phyloP scores from a whole-genome alignment of 2,329 filamentous ascomycete species.

The Aspergillus tubingensis region DNA sequence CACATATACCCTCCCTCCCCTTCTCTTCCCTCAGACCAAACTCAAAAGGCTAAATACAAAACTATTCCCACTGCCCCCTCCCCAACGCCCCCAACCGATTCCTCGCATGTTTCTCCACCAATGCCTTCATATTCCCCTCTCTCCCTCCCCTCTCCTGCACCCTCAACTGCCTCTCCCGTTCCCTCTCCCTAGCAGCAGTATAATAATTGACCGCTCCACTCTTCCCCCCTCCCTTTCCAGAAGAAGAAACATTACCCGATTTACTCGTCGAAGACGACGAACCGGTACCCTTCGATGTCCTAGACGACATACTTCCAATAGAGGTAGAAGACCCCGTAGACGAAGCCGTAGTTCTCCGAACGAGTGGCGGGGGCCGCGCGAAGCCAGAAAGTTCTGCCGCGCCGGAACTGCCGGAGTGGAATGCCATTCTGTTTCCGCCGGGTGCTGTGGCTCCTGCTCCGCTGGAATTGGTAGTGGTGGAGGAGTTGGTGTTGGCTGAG shows the following conservation, averaged over 20 bases:
- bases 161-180: slow-evolving; percentile 57
- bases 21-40: too few relatives aligned
- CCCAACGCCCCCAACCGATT: slow-evolving; percentile 41
- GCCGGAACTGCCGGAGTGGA: slow-evolving; percentile 30
- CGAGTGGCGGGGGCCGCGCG: slow-evolving; percentile 30
- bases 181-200: slow-evolving; percentile 57
- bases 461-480: slow-evolving; percentile 23
- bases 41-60: too few relatives aligned
- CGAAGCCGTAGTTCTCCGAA: slow-evolving; percentile 34
- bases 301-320: slow-evolving; percentile 33
- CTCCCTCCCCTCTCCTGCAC: slow-evolving; percentile 53
- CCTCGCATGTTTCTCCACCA: slow-evolving; percentile 44
- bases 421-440: slow-evolving; percentile 31
- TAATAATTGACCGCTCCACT: slow-evolving; percentile 62
- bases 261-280: neutral
- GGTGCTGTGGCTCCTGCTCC: too few relatives aligned
- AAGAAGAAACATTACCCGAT: too few relatives aligned
- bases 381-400: slow-evolving; percentile 29
- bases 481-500: slow-evolving; percentile 34
- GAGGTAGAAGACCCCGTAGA: slow-evolving; percentile 27
- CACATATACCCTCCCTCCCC: too few relatives aligned
- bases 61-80: slow-evolving; percentile 46
- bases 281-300: slow-evolving; percentile 51
- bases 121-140: slow-evolving; percentile 32
- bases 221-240: slow-evolving; percentile 38